Evolutionary conservation across 176 grass and related monocot genomes (phyloP).

Genomic region (Oryza brachyantha): DNA sequence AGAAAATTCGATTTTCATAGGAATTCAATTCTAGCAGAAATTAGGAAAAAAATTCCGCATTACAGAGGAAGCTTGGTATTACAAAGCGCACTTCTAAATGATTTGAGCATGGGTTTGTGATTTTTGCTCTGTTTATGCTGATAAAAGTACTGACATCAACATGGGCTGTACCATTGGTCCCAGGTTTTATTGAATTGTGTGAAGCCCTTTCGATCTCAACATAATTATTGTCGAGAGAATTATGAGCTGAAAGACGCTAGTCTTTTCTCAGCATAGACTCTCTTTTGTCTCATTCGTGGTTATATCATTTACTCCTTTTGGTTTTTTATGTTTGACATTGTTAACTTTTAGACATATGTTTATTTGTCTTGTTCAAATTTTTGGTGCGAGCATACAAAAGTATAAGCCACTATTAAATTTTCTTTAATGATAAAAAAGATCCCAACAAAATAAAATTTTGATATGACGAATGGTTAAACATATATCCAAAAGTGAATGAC

Average conservation of each 20-base stretch:
- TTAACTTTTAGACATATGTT: no score
- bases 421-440: no score
- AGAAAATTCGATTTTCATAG: not conserved
- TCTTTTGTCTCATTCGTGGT: not conserved
- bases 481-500: no score
- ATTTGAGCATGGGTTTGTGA: not conserved
- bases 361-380: no score
- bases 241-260: not conserved
- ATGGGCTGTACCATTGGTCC: not conserved
- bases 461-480: no score
- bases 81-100: not conserved
- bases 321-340: no score
- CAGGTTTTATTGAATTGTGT: not conserved
- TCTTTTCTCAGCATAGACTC: not conserved
- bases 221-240: not conserved
- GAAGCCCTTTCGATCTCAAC: not conserved
- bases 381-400: no score
- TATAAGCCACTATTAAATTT: no score
- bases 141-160: not conserved
- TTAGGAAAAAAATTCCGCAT: not conserved
- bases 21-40: not conserved
- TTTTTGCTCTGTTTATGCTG: not conserved
- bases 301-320: not conserved
- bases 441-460: no score
- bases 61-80: not conserved